A percentile compares a stretch with the other conserved stretches of the same genome.
Conservation (phyloP, 495 filamentous ascomycete species). For the Aspergillus funiculosus region DNA sequence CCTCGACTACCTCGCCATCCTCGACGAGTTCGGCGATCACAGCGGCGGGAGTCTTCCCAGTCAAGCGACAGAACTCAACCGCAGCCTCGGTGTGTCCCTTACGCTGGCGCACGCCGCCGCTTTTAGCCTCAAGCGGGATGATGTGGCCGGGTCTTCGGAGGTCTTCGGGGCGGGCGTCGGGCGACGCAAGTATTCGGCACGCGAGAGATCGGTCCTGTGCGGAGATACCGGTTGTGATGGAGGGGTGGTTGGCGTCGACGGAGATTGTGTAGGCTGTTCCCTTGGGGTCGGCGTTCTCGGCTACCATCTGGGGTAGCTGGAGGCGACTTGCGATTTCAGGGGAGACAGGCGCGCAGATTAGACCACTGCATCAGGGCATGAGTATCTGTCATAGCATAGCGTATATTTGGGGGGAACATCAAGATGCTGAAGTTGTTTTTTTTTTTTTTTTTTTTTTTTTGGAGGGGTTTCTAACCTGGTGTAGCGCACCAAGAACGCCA, state of each 20-base stretch:
- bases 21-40: constrained; percentile 87
- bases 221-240: constrained; percentile 82
- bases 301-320: constrained; percentile 84
- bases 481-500: constrained; percentile 91
- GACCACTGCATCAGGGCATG: constrained; percentile 50
- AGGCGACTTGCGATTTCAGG: constrained; percentile 60
- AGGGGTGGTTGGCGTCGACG: constrained; percentile 66
- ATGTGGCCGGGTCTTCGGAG: constrained; percentile 89
- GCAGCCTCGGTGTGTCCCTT: constrained; percentile 90
- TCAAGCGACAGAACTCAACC: constrained; percentile 76
- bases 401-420: not conserved
- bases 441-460: too few species aligned
- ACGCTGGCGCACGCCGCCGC: constrained; percentile 74
- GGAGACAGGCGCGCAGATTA: constrained; percentile 81
- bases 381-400: not conserved
- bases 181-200: constrained; percentile 70
- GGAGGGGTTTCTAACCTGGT: constrained; percentile 50
- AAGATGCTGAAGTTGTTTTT: too few species aligned
- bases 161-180: constrained; percentile 45
- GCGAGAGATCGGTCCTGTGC: constrained; percentile 82
- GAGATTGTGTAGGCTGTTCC: constrained; percentile 87
- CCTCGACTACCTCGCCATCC: constrained; percentile 62
- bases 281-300: constrained; percentile 74
- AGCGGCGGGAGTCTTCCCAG: constrained; percentile 66
- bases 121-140: constrained; percentile 72